Conservation (phyloP, 129 eudicot genomes). For the Tagetes erecta region DNA sequence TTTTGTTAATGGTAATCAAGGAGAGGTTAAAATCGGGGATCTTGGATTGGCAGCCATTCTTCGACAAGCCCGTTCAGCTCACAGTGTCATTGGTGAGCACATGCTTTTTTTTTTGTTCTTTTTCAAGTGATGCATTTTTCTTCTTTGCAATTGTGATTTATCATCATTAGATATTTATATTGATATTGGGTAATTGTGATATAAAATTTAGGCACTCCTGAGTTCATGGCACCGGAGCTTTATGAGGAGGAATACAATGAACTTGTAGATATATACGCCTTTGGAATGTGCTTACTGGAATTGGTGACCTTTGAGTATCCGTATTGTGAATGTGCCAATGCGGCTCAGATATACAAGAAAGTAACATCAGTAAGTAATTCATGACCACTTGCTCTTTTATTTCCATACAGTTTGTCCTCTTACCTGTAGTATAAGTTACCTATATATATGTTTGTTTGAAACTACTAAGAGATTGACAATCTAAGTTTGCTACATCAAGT, state of each 20-base stretch:
- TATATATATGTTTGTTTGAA: not conserved
- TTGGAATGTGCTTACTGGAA: conserved; percentile 98
- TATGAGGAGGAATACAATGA: conserved; percentile 96
- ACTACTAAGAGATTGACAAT: not conserved
- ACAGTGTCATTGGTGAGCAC: conserved; percentile 85
- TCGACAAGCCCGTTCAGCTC: conserved; percentile 84
- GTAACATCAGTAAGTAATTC: conserved; percentile 79
- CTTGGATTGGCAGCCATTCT: conserved; percentile 93
- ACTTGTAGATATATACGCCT: conserved; percentile 96
- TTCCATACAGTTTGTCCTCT: conserved; percentile 6
- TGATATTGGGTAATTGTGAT: conserved; percentile 1
- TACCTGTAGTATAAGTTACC: conserved; percentile 7
- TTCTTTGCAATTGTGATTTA: conserved; percentile 10
- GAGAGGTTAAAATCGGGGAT: conserved; percentile 97
- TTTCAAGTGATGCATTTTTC: not conserved
- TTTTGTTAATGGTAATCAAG: conserved; percentile 98
- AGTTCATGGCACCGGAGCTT: conserved; percentile 99
- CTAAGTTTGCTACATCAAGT: not conserved
- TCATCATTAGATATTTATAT: not conserved
- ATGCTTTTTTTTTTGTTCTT: conserved; percentile 1
- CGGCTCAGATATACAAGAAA: conserved; percentile 97
- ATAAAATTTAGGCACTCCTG: conserved; percentile 75
- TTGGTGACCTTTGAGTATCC: conserved; percentile 97
- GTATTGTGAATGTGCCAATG: conserved; percentile 85
- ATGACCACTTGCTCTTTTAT: not conserved